These are phyloP conservation scores for Boletus rufocinnamomeus DNA, from an alignment of 768 basidiomycete species.

Conservation along the genomic window DNA sequence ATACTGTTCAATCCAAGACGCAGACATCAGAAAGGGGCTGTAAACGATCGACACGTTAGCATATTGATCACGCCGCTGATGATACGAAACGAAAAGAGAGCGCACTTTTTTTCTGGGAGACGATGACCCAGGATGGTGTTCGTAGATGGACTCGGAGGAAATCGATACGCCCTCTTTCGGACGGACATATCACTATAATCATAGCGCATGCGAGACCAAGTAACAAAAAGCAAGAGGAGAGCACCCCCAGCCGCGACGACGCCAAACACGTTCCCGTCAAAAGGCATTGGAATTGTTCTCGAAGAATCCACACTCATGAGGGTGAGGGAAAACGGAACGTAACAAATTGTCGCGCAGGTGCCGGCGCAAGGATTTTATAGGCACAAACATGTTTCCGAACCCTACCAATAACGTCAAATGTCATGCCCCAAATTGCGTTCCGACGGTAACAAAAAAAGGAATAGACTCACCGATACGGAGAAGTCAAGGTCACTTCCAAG, in stretches of 20 bases:
- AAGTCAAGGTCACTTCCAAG: too few species aligned
- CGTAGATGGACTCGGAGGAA: constrained; percentile 13
- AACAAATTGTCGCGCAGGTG: background rate
- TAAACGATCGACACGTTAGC: background rate
- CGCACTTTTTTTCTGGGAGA: constrained; percentile 7
- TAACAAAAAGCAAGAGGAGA: constrained; percentile 3
- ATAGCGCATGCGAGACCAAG: constrained; percentile 1
- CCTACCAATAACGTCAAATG: too few species aligned
- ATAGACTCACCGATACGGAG: too few species aligned
- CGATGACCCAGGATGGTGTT: constrained; percentile 4
- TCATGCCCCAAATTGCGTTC: too few species aligned
- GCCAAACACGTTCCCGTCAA: background rate
- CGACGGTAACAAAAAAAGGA: too few species aligned
- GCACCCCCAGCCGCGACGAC: background rate
- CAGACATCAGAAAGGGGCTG: constrained; percentile 31
- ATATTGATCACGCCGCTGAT: background rate
- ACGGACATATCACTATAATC: background rate
- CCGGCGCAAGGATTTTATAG: background rate
- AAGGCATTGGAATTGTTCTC: background rate
- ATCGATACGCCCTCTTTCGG: background rate
- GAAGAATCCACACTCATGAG: background rate
- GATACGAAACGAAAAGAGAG: background rate
- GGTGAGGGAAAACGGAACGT: background rate
- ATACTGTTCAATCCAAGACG: constrained; percentile 56
- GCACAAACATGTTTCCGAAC: too few species aligned